Base-by-base conservation (phyloP, 768 basidiomycete genomes). In the Cubamyces sp. region DNA sequence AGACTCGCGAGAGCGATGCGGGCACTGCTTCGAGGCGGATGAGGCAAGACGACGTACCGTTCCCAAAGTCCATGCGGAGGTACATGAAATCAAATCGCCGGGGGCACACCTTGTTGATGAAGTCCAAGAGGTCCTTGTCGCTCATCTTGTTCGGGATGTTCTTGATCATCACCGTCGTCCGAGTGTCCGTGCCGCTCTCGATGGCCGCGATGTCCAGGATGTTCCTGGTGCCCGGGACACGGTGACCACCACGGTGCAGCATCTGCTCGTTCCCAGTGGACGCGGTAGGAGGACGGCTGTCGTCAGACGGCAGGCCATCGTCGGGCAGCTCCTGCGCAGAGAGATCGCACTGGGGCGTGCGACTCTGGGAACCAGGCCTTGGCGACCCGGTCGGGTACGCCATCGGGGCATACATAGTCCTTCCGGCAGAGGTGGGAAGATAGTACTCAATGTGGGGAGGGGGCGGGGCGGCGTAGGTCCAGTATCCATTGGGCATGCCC, bases 61-160 rank as follows among this genome's bases (percentile, higher is more conserved):
- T 92, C 68, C 85, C 79, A 67, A 93, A 92, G 73, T 92, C 91
- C 88, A 92, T 92, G 66, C 91, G 77, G 65, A 96, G 75, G 77
- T 96, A 96, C 66, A 96, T 78, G 72, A 95, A 94, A 75, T 95
- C 94, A 62, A 91, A 90, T 57, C 80, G 81, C 43, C 90, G 79
- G n/a, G 86, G 84, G 71, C 88, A 90, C 25, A 91, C 90, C 63
- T 84, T 82, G 53, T 76, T 81, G 64, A 91, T 91, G 68, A 84
- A 93, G 41, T 75, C 74, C 61, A 87, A 78, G 68, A 92, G 71
- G 65, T 92, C 89, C 69, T 78, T 81, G 74, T 92, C 89, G 64
- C 80, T 88, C 90, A 92, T 91, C 74, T 94, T 94, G 76, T 95
- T 96, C 3, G 94, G 94, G 47, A 96, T 91, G 69, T 96, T 96